Base-by-base conservation (phyloP, 2,329 filamentous ascomycete species). In the Sarocladium oryzae region DNA sequence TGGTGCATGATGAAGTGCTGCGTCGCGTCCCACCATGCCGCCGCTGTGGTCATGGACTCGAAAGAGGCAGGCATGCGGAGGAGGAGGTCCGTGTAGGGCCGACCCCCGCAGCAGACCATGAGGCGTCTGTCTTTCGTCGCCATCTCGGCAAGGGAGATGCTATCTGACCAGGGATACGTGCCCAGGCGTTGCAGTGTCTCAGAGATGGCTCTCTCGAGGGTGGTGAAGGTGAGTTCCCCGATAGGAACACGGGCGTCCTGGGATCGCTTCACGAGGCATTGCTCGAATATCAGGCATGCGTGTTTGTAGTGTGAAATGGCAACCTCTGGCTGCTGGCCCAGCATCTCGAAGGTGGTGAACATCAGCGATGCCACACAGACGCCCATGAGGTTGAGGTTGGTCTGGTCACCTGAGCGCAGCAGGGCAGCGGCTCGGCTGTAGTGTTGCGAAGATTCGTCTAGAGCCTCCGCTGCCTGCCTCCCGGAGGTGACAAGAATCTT, bases 1-100 rank as follows among this genome's bases (percentile, higher is more conserved):
- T 43, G 40, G 40, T 43, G 40, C 40, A 43, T 26, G n/a, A 43
- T 23, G 23, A 43, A 43, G 40, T 43, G 40, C 15, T 43, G 40
- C n/a, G 40, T 43, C 16, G 40, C 40, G n/a, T 43, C 40, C 40
- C 40, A 43, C 40, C 40, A 43, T 20, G 24, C 26, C 4, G 23
- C 23, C 40, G 40, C 20, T 15, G 40, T 43, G 13, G 40, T 43
- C 40, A 43, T 43, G 21, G 10, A n/a, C 13, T 43, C 40, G n/a
- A 43, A 43, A 4, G 40, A 43, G 11, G 40, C n/a, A 8, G 40
- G 40, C 40, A 43, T 43, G 40, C 40, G 40, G 21, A 43, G 26
- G 23, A 43, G 40, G 10, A 43, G 40, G 23, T 9, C 26, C 13
- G 40, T 43, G 40, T 43, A 28, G 10, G 26, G 23, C 23, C 26